A percentile compares a stretch with the other conserved stretches of the same genome.
These are phyloP conservation scores for Phoenix dactylifera DNA, from an alignment of 176 grass and related monocot genomes.

Conservation along the genomic window DNA sequence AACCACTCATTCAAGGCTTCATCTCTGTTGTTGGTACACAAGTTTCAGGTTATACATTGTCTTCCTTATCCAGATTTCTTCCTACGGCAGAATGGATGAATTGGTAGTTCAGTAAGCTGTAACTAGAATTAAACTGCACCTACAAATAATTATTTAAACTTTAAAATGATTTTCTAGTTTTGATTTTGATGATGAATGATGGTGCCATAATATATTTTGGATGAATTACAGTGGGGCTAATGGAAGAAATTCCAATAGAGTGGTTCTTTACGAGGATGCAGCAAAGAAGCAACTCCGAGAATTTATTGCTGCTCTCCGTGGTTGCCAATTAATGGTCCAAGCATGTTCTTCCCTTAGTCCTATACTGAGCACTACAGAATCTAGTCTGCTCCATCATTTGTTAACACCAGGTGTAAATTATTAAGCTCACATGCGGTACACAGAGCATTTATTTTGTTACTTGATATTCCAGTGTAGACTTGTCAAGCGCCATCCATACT, in stretches of 20 bases:
- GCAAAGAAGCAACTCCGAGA: constrained; percentile 84
- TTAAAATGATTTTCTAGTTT: no score
- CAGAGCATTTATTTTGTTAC: constrained; percentile 9
- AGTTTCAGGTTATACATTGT: no score
- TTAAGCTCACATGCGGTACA: constrained; percentile 5
- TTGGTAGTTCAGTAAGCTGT: no score
- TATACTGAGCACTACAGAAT: constrained; percentile 34
- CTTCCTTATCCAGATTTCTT: no score
- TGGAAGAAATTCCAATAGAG: constrained; percentile 50
- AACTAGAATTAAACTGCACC: no score
- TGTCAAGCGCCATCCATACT: not conserved
- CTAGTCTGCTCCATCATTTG: constrained; percentile 67
- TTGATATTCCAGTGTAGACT: constrained; percentile 4
- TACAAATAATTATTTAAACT: no score
- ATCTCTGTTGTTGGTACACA: no score
- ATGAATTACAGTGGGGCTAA: constrained; percentile 34
- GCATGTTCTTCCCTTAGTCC: constrained; percentile 51
- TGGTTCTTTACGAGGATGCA: constrained; percentile 92
- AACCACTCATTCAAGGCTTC: no score
- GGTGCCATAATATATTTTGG: not conserved
- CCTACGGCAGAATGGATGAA: no score
- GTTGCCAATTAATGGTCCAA: constrained; percentile 73
- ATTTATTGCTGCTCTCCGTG: constrained; percentile 62
- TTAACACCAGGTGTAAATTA: constrained; percentile 58
- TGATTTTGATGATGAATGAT: no score